Evolutionary conservation across 2,329 filamentous ascomycete genomes (phyloP).

Genomic region (Fragosphaeria purpurea): DNA sequence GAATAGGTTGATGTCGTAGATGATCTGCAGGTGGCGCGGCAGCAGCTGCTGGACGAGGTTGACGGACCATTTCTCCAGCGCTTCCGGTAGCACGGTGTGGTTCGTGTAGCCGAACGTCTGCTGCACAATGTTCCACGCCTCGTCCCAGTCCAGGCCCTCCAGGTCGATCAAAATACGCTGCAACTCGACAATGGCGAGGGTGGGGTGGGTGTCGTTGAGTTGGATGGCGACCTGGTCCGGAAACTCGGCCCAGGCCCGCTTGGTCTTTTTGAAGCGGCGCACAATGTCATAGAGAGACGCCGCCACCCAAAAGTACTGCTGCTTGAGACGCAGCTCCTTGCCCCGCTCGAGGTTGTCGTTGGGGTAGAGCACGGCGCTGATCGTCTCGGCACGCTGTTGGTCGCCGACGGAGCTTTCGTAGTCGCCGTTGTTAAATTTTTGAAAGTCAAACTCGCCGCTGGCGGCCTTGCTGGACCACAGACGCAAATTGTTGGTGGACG

Average conservation of each 20-base stretch:
- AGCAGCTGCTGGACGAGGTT: constrained; percentile 85
- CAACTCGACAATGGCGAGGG: constrained; percentile 88
- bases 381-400: constrained; percentile 96
- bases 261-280: constrained; percentile 94
- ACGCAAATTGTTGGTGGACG: constrained; percentile 90
- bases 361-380: constrained; percentile 92
- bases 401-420: constrained; percentile 98
- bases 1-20: constrained; percentile 93
- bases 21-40: constrained; percentile 90
- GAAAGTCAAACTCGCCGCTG: constrained; percentile 96
- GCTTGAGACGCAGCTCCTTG: constrained; percentile 94
- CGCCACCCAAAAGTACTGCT: constrained; percentile 99
- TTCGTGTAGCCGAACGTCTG: constrained; percentile 92
- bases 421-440: constrained; percentile 97
- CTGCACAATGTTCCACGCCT: constrained; percentile 75
- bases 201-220: constrained; percentile 95
- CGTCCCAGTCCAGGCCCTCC: constrained; percentile 87
- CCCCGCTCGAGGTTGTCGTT: constrained; percentile 95
- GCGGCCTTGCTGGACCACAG: constrained; percentile 97
- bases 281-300: constrained; percentile 95
- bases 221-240: constrained; percentile 93
- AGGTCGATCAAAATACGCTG: constrained; percentile 84
- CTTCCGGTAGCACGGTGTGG: constrained; percentile 94
- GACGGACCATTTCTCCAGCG: constrained; percentile 97
- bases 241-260: constrained; percentile 84